Conservation (phyloP, 768 basidiomycete species). For the Aureoboletus auriporus region DNA sequence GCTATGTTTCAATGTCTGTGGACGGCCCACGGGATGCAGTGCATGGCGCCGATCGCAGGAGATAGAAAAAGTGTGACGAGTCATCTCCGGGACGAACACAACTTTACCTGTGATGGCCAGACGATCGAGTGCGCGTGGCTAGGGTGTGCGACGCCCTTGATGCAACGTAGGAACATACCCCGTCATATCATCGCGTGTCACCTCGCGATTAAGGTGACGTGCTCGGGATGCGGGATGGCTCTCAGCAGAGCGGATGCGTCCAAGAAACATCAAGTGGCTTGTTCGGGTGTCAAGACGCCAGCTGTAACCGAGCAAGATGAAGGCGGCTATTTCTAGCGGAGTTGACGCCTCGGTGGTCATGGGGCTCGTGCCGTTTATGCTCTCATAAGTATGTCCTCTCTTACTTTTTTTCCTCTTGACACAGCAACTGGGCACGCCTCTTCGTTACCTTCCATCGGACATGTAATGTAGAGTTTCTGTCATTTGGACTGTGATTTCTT, state of each 20-base stretch:
- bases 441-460: background rate
- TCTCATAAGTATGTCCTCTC: too few species aligned
- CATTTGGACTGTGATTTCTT: background rate
- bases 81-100: conserved; percentile 19
- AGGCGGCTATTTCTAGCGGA: conserved; percentile 8
- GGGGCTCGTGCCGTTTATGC: too few species aligned
- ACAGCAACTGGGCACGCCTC: background rate
- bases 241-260: conserved; percentile 22
- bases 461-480: background rate
- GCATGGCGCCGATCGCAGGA: conserved; percentile 13
- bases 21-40: conserved; percentile 7
- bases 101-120: conserved; percentile 17
- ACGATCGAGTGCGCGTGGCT: conserved; percentile 15
- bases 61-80: conserved; percentile 16
- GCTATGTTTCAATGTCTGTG: conserved; percentile 20
- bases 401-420: background rate
- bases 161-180: conserved; percentile 26
- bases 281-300: background rate
- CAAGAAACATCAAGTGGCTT: conserved; percentile 18
- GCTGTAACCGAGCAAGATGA: background rate
- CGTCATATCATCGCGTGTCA: conserved; percentile 24
- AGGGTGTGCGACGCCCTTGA: conserved; percentile 1
- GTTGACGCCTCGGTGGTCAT: conserved; percentile 1
- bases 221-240: conserved; percentile 10
- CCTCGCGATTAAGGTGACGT: conserved; percentile 20